Evolutionary conservation across 2,329 filamentous ascomycete genomes (phyloP), one percentile per base, ranked within the genome.

Genomic region (Penicillium palitans): DNA sequence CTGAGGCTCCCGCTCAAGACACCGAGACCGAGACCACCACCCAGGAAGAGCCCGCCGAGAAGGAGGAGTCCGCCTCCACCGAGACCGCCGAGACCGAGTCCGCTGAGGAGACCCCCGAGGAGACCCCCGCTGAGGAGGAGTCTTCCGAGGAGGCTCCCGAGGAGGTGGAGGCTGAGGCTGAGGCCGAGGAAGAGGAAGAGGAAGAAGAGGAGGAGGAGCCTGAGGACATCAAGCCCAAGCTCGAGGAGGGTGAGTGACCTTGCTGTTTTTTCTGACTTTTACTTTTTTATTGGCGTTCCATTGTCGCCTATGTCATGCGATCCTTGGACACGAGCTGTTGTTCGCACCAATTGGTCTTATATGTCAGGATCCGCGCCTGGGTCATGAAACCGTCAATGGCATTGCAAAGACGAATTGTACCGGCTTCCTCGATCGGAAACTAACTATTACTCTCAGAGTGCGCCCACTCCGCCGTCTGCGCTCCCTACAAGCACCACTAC

Each of bases 401-500:
- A 67, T 57, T 53, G 42, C 53, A 59, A 63, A 51, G 21, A 27
- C 5, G 29, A n/a, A 35, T 41, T 55, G 31, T 37, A 47, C 31
- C n/a, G 40, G 44, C 24, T 27, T 47, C 25, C 37, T 33, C n/a
- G n/a, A 57, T 31, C 35, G 33, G 15, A 45, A 6, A 48, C 61
- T 65, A 42, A 63, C 48, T 24, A 12, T 31, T 31, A 10, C 53
- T 52, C 39, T 69, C 78, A 98, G 95, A 96, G 75, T 99, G 95
- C 86, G 86, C 86, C 79, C 87, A 93, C 78, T 92, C 92, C 66
- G 84, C 89, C 78, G 83, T 90, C 79, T 99, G 95, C 81, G 84
- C 88, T 62, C 88, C 89, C 60, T 85, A 86, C 74, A 99, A 98
- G 87, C 93, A 98, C 84, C 95, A 99, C 85, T 98, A 90, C 78